Percentiles rank a stretch among this genome's conserved stretches.
These are phyloP conservation scores for Alnus rubra DNA, from an alignment of 306 rosid species.

Conservation along the genomic window DNA sequence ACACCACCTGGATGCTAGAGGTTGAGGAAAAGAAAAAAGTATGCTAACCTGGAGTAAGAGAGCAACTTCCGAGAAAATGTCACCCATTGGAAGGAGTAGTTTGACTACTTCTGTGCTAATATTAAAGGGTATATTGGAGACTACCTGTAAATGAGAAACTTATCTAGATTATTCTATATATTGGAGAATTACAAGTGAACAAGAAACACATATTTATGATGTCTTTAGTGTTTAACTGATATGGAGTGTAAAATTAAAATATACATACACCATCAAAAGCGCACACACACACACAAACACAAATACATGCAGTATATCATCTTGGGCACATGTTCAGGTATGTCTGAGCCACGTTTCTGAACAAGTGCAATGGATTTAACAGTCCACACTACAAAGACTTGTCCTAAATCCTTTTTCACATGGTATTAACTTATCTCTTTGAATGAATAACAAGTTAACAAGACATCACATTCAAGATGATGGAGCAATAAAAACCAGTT, in stretches of 20 bases:
- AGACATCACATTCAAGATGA: neutral
- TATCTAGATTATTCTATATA: neutral
- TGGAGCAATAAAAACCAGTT: neutral
- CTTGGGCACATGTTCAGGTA: neutral
- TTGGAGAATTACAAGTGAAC: neutral
- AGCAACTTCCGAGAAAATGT: slow-evolving; percentile 78
- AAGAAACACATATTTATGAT: neutral
- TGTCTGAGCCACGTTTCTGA: neutral
- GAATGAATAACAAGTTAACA: neutral
- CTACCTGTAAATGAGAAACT: slow-evolving; percentile 57
- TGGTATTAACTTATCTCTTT: neutral
- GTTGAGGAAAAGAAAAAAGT: neutral
- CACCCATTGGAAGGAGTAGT: slow-evolving; percentile 95
- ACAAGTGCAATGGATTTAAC: neutral
- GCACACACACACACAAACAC: neutral
- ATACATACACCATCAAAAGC: neutral
- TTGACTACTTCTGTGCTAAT: slow-evolving; percentile 77
- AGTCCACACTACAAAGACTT: neutral
- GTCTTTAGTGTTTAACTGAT: neutral
- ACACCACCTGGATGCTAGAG: neutral
- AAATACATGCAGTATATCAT: neutral
- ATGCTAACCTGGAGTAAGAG: slow-evolving; percentile 76
- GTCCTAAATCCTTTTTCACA: neutral
- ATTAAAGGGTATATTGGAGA: slow-evolving; percentile 86
- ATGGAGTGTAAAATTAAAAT: neutral